phyloP scores from a whole-genome alignment of 2,329 filamentous ascomycete species.

The Fusarium algeriense region DNA sequence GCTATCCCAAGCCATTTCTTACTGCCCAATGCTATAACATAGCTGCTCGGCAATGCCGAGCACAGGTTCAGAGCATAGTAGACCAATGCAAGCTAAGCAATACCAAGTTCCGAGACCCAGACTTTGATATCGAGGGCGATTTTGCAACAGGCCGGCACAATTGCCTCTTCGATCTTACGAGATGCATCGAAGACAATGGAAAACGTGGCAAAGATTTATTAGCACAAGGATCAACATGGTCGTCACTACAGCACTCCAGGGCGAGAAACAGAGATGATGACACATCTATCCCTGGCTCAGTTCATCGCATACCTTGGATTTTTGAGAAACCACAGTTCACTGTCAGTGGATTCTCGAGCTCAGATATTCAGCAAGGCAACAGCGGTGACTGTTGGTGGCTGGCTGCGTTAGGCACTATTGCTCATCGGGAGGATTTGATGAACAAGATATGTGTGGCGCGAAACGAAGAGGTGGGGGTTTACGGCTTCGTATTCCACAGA shows the following conservation, averaged over 20 bases:
- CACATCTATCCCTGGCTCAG: constrained; percentile 49
- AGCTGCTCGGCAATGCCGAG: neutral
- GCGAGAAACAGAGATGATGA: neutral
- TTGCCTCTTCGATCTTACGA: constrained; percentile 53
- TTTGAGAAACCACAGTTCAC: constrained; percentile 57
- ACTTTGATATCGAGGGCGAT: constrained; percentile 59
- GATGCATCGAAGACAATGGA: neutral
- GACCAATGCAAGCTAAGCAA: constrained; percentile 57
- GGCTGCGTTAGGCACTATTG: constrained; percentile 75
- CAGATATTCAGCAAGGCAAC: constrained; percentile 58
- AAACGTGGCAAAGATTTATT: neutral
- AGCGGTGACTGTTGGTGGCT: constrained; percentile 81
- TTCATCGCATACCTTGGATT: constrained; percentile 59
- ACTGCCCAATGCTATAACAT: neutral
- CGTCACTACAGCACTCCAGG: neutral
- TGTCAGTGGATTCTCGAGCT: constrained; percentile 54
- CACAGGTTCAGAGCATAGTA: neutral
- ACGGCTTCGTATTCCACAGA: constrained; percentile 79
- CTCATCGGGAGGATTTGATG: constrained; percentile 73
- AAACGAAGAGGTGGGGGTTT: constrained; percentile 76
- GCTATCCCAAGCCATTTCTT: neutral
- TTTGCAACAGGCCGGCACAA: constrained; percentile 51
- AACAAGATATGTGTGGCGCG: constrained; percentile 74
- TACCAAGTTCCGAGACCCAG: constrained; percentile 59
- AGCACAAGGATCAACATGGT: neutral